phyloP scores from a whole-genome alignment of 2,329 filamentous ascomycete genomes.

The Xylariales sp. region DNA sequence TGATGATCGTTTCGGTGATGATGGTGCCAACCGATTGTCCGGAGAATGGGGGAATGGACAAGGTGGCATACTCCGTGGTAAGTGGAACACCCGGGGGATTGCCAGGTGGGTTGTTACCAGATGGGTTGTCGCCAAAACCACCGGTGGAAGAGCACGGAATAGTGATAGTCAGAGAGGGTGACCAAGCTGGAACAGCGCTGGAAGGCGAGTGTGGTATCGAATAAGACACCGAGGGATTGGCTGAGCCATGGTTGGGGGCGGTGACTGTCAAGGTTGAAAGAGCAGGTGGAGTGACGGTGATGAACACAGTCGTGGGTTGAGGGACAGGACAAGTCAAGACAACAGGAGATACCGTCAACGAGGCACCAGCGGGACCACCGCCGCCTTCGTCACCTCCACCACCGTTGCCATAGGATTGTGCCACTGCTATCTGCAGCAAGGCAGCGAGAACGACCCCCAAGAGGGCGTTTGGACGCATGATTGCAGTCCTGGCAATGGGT shows the following conservation, averaged over 20 bases:
- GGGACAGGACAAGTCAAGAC: slow-evolving; percentile 33
- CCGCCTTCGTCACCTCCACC: background rate
- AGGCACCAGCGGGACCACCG: background rate
- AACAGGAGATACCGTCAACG: slow-evolving; percentile 7
- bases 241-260: slow-evolving; percentile 20
- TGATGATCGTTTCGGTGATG: slow-evolving; percentile 8
- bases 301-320: slow-evolving; percentile 40
- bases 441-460: slow-evolving; percentile 6
- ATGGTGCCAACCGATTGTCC: slow-evolving; percentile 7
- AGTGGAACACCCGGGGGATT: slow-evolving; percentile 1
- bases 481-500: background rate
- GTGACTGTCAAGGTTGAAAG: slow-evolving; percentile 27
- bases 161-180: slow-evolving; percentile 9
- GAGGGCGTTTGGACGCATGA: slow-evolving; percentile 7
- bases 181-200: slow-evolving; percentile 13
- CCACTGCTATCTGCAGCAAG: slow-evolving; percentile 2
- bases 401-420: slow-evolving; percentile 6
- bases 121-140: background rate
- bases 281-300: slow-evolving; percentile 38
- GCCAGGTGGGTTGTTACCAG: background rate
- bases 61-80: slow-evolving; percentile 8
- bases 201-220: slow-evolving; percentile 14
- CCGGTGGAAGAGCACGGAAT: slow-evolving; percentile 8
- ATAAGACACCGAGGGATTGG: slow-evolving; percentile 14
- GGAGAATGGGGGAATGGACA: slow-evolving; percentile 8